Base-by-base conservation (phyloP, 2,329 filamentous ascomycete genomes). In the Penicillium fuscoglaucum region DNA sequence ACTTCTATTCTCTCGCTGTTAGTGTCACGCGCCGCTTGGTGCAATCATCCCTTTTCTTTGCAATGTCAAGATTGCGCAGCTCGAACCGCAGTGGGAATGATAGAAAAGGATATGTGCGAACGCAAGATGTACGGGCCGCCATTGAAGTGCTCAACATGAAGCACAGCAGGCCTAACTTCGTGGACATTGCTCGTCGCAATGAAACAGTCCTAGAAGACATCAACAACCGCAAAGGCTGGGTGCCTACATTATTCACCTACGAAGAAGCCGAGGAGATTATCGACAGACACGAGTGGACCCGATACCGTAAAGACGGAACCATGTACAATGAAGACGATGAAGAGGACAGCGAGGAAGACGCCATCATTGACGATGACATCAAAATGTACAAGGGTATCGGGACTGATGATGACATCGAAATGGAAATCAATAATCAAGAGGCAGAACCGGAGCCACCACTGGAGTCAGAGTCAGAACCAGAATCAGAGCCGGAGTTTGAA, bases 1-100 rank as follows among this genome's bases (percentile, higher is more conserved):
- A 95, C 65, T 88, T 96, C 45, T 82, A 92, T 67, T 83, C 84
- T 9, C 74, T 96, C 2, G 79, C 83, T 0, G 72, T 89, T 1
- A 89, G 84, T 53, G 64, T 95, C 15, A 93, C 90, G 0, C 85
- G 84, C 58, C 83, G 90, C 13, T 75, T 96, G 1, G 79, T 95
- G 2, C 84, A 90, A 47, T 84, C 89, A 0, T 79, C 85, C 0
- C 76, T 95, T 0, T 89, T 88, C 66, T 84, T 91, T 58, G 84
- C 88, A n/a, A 83, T 84, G 70, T 88, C 89, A 2, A 82, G 91
- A 43, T 75, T 91, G 26, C 82, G 86, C 52, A 80, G 86, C 39
- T 75, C 71, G 65, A 72, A 72, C 39, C 67, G 58, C 67, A 67
- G 58, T 55, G 70, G 66, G 33, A 65, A 71, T 61, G 63, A 59